These are phyloP conservation scores for Aspergillus ochraceus DNA, from an alignment of 2,329 filamentous ascomycete genomes.

Conservation along the genomic window DNA sequence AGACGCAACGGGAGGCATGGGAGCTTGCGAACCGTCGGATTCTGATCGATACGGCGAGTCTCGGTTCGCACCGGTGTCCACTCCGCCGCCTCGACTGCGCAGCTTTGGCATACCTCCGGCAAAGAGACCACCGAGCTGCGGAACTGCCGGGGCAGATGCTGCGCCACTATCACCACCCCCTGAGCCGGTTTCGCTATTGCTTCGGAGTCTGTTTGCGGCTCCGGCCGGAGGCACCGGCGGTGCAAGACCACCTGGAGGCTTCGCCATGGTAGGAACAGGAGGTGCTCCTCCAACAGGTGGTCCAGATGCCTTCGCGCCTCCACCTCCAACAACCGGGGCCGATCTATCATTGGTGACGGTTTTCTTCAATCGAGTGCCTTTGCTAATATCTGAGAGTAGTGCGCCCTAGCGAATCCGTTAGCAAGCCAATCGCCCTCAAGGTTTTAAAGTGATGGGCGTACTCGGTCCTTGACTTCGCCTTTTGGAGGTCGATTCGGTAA, in stretches of 20 bases:
- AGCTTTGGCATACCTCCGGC: slow-evolving; percentile 94
- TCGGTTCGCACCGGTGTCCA: slow-evolving; percentile 71
- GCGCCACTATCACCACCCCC: slow-evolving; percentile 47
- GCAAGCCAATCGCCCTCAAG: not conserved
- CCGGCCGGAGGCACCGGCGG: slow-evolving; percentile 64
- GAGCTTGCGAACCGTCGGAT: slow-evolving; percentile 60
- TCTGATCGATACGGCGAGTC: slow-evolving; percentile 79
- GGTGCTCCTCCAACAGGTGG: slow-evolving; percentile 70
- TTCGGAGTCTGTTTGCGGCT: slow-evolving; percentile 65
- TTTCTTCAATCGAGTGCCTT: slow-evolving; percentile 79
- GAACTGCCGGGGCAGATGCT: slow-evolving; percentile 57
- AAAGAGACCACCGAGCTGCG: slow-evolving; percentile 84
- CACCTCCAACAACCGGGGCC: slow-evolving; percentile 65
- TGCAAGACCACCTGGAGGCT: slow-evolving; percentile 23
- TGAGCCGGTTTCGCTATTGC: slow-evolving; percentile 69
- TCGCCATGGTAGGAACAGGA: slow-evolving; percentile 28
- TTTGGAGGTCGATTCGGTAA: slow-evolving; percentile 60
- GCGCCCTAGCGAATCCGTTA: slow-evolving; percentile 64
- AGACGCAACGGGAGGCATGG: slow-evolving; percentile 18
- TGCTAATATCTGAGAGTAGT: slow-evolving; percentile 81
- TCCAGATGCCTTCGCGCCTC: slow-evolving; percentile 67
- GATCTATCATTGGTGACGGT: slow-evolving; percentile 90
- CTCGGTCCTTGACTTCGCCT: slow-evolving; percentile 59
- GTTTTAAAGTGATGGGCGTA: slow-evolving; percentile 45
- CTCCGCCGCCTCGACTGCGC: slow-evolving; percentile 79